phyloP scores from a whole-genome alignment of 1,284 basidiomycete species.

The Irpex rosettiformis region DNA sequence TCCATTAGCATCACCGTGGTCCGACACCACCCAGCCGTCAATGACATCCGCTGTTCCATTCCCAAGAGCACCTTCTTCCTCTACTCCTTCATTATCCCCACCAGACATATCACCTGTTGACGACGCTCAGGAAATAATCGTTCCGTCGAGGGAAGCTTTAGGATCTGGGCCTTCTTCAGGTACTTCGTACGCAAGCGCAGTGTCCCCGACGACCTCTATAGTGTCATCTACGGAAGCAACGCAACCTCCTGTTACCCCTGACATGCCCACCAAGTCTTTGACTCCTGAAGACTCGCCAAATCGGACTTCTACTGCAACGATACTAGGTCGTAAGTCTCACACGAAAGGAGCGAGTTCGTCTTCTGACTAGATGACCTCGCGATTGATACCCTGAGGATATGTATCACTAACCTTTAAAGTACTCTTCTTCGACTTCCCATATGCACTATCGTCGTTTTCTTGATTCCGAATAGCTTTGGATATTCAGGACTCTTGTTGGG shows the following conservation, averaged over 20 bases:
- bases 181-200: conserved; percentile 1
- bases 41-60: conserved; percentile 1
- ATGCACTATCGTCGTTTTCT: conserved; percentile 4
- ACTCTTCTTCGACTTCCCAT: neutral
- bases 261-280: conserved; percentile 6
- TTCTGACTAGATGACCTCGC: conserved; percentile 4
- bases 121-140: neutral
- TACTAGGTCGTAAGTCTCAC: conserved; percentile 3
- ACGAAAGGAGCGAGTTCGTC: conserved; percentile 7
- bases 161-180: conserved; percentile 8
- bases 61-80: neutral
- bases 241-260: conserved; percentile 7
- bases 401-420: conserved; percentile 12
- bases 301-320: conserved; percentile 5
- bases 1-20: conserved; percentile 16
- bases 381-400: conserved; percentile 10
- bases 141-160: neutral
- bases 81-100: neutral
- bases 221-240: conserved; percentile 3
- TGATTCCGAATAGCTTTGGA: conserved; percentile 14
- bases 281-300: conserved; percentile 6
- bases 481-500: conserved; percentile 10
- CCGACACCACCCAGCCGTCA: conserved; percentile 12
- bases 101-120: neutral
- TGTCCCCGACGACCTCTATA: conserved; percentile 10